These are phyloP conservation scores for Pezicula carpinea DNA, from an alignment of 2,329 filamentous ascomycete genomes.

Conservation along the genomic window DNA sequence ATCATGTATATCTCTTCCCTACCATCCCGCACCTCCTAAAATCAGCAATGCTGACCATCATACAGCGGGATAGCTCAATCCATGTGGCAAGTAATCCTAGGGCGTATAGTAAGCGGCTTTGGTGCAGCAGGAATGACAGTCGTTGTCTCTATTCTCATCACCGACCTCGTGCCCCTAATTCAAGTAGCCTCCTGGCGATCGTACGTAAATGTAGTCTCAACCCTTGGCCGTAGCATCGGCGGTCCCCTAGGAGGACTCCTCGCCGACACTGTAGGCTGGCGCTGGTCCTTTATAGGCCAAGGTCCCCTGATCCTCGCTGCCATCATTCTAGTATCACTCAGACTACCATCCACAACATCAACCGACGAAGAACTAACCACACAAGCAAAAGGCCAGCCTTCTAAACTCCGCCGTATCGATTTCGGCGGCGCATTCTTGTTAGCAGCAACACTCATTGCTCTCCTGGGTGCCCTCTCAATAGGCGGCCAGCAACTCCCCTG, in stretches of 20 bases:
- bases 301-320: constrained; percentile 48
- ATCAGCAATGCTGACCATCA: constrained; percentile 21
- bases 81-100: constrained; percentile 46
- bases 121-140: constrained; percentile 47
- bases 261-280: constrained; percentile 60
- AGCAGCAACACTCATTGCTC: constrained; percentile 35
- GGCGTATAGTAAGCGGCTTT: constrained; percentile 46
- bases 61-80: constrained; percentile 39
- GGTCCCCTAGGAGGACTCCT: constrained; percentile 53
- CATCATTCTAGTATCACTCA: constrained; percentile 39
- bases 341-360: constrained; percentile 11
- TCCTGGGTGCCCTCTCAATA: constrained; percentile 43
- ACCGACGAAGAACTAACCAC: constrained; percentile 5
- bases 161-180: constrained; percentile 46
- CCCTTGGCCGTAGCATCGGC: constrained; percentile 45
- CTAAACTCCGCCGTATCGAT: constrained; percentile 49
- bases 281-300: constrained; percentile 58
- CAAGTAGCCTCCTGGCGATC: constrained; percentile 50
- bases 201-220: constrained; percentile 48
- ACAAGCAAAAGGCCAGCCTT: constrained; percentile 8
- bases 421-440: constrained; percentile 50
- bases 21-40: constrained; percentile 18
- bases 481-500: constrained; percentile 39
- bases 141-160: constrained; percentile 47
- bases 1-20: constrained; percentile 33